Conservation (phyloP, 1,139 yeast genomes). For the Saccharomyces hybrid region DNA sequence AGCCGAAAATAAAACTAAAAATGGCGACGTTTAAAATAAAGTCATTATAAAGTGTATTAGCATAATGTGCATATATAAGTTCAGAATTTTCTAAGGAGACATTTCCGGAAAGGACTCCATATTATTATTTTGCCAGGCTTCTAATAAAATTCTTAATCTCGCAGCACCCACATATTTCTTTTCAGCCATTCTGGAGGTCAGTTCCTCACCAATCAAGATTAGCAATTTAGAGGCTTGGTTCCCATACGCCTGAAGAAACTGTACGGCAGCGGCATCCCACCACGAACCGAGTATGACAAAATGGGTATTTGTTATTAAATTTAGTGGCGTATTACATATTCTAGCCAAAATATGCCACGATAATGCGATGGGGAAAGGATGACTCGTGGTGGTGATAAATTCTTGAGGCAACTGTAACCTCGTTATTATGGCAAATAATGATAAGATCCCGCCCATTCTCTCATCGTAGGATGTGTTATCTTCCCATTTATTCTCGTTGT, state of each 20-base stretch:
- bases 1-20: neutral
- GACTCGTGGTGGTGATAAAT: conserved; percentile 32
- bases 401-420: conserved; percentile 31
- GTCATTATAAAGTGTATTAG: neutral
- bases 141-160: conserved; percentile 64
- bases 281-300: conserved; percentile 68
- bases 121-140: conserved; percentile 55
- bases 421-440: conserved; percentile 72
- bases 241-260: conserved; percentile 52
- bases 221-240: conserved; percentile 62
- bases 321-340: conserved; percentile 47
- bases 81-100: conserved; percentile 33
- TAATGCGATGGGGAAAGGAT: conserved; percentile 45
- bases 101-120: conserved; percentile 45
- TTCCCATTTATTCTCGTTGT: conserved; percentile 63
- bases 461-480: conserved; percentile 69
- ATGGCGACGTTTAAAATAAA: neutral
- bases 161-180: conserved; percentile 67
- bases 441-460: conserved; percentile 74
- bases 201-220: conserved; percentile 36
- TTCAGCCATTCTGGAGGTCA: conserved; percentile 45
- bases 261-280: conserved; percentile 81
- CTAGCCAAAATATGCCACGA: conserved; percentile 72
- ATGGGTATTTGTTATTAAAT: conserved; percentile 56
- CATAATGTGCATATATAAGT: neutral